These are phyloP conservation scores for Samsoniella hepiali DNA, from an alignment of 2,329 filamentous ascomycete species.

Conservation along the genomic window DNA sequence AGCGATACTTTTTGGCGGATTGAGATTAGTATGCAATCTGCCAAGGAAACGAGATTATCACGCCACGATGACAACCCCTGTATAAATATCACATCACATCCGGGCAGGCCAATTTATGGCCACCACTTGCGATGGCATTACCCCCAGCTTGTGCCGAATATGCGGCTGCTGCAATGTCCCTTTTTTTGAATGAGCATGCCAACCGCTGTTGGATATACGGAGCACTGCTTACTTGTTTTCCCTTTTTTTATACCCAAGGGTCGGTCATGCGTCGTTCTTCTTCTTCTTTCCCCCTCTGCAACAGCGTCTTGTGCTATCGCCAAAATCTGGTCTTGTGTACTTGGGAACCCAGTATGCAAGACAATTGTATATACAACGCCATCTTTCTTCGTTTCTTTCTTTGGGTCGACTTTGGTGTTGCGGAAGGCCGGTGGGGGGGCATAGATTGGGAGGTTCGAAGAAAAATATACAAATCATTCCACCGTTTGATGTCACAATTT, in stretches of 20 bases:
- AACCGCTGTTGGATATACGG: not conserved
- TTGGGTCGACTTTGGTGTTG: not conserved
- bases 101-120: not conserved
- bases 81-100: slow-evolving; percentile 2
- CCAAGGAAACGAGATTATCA: not conserved
- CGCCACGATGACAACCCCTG: slow-evolving; percentile 7
- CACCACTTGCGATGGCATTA: not conserved
- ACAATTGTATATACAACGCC: slow-evolving; percentile 4
- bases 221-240: slow-evolving; percentile 12
- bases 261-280: slow-evolving; percentile 5
- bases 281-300: not conserved
- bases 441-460: not conserved
- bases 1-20: slow-evolving; percentile 70
- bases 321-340: not conserved
- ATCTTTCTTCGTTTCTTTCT: not conserved
- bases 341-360: not conserved
- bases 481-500: not conserved
- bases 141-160: not conserved
- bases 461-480: slow-evolving; percentile 1
- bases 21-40: slow-evolving; percentile 28
- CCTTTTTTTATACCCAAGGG: slow-evolving; percentile 11
- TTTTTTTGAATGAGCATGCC: slow-evolving; percentile 6
- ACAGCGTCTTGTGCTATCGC: not conserved
- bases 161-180: slow-evolving; percentile 1
- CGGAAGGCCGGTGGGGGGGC: not conserved